Evolutionary conservation across 495 filamentous ascomycete genomes (phyloP).

Genomic region (Chaetomium tenue): DNA sequence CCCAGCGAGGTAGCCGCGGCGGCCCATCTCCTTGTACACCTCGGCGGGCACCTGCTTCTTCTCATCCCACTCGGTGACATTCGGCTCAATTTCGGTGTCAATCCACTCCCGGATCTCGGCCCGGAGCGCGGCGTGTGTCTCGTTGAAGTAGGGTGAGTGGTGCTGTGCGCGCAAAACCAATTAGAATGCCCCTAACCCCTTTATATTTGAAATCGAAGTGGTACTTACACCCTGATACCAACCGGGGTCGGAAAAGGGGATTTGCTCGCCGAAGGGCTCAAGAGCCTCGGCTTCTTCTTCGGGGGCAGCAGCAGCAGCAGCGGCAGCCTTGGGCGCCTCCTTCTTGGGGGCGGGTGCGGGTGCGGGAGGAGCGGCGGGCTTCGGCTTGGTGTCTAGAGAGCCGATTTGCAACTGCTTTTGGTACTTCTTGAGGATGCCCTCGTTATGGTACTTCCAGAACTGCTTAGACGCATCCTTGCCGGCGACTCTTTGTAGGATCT

Average conservation of each 20-base stretch:
- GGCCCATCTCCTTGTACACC: constrained; percentile 95
- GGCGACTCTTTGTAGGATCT: constrained; percentile 89
- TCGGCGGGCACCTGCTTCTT: constrained; percentile 77
- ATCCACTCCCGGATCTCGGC: constrained; percentile 91
- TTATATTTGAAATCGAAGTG: not conserved
- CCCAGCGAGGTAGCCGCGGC: constrained; percentile 86
- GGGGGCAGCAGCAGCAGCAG: constrained; percentile 52
- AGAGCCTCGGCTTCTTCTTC: constrained; percentile 64
- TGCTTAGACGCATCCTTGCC: constrained; percentile 97
- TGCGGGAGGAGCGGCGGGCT: constrained; percentile 52
- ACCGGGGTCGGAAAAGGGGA: constrained; percentile 87
- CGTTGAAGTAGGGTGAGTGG: constrained; percentile 93
- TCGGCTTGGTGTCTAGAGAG: constrained; percentile 83
- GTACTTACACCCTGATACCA: constrained; percentile 93
- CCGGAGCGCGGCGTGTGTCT: constrained; percentile 85
- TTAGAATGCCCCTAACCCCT: not conserved
- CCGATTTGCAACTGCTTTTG: constrained; percentile 83
- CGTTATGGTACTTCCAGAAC: constrained; percentile 99
- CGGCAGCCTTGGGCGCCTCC: constrained; percentile 49
- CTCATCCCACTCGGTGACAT: constrained; percentile 96
- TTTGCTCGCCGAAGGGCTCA: constrained; percentile 79
- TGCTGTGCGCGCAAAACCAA: constrained; percentile 55
- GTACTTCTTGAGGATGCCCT: constrained; percentile 92
- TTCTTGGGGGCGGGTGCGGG: constrained; percentile 55
- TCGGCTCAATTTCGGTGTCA: constrained; percentile 82